Evolutionary conservation across 2,329 filamentous ascomycete genomes (phyloP).

Genomic region (Cladosporium cucumerinum): DNA sequence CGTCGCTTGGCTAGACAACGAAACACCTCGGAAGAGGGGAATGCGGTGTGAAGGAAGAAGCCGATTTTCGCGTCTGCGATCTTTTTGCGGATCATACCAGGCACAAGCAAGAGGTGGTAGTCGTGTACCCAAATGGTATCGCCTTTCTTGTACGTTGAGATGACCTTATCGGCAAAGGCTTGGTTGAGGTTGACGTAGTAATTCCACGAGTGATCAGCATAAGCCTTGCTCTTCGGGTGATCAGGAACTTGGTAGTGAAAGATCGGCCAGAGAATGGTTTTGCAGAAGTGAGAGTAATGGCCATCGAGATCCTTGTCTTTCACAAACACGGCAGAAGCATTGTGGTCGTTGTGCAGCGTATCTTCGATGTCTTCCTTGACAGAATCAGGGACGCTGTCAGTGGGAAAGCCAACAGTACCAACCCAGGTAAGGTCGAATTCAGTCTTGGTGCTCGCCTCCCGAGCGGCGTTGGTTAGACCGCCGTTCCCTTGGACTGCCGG

Average conservation of each 20-base stretch:
- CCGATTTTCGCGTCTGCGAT: conserved; percentile 91
- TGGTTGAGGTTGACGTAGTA: conserved; percentile 92
- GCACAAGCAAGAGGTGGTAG: conserved; percentile 87
- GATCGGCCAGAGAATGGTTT: conserved; percentile 95
- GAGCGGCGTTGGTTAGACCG: conserved; percentile 82
- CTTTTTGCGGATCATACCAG: conserved; percentile 83
- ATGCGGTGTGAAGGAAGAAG: conserved; percentile 92
- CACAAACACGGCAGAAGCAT: conserved; percentile 80
- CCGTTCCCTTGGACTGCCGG: conserved; percentile 89
- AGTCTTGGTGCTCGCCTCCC: conserved; percentile 69
- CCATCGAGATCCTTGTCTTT: conserved; percentile 91
- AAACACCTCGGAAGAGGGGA: conserved; percentile 95
- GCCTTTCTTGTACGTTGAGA: conserved; percentile 88
- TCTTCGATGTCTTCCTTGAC: conserved; percentile 82
- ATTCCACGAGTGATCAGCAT: conserved; percentile 94
- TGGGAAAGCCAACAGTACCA: conserved; percentile 90
- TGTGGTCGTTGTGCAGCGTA: conserved; percentile 72
- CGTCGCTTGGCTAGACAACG: conserved; percentile 83
- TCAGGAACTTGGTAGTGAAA: conserved; percentile 98
- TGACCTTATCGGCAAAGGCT: conserved; percentile 84
- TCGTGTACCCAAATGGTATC: conserved; percentile 95
- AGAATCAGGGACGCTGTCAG: conserved; percentile 73
- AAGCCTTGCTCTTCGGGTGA: conserved; percentile 96
- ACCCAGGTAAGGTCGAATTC: conserved; percentile 81
- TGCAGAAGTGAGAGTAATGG: conserved; percentile 94